These are phyloP conservation scores for Blastocystis sp. DNA, from an alignment of 352 stramenopile genomes.

Conservation along the genomic window DNA sequence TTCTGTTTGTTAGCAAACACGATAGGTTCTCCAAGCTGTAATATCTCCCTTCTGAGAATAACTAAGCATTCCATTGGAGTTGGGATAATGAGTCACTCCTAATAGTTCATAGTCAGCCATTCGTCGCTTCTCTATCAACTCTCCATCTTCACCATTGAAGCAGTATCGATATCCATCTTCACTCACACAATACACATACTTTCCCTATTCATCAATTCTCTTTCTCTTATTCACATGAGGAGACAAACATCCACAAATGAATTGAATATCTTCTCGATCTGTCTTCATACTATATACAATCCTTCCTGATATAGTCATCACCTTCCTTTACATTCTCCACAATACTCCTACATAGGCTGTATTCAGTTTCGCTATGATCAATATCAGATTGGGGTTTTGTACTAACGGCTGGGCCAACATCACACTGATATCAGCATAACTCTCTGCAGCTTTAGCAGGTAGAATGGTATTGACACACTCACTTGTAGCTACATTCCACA, in stretches of 20 bases:
- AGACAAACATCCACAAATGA: neutral
- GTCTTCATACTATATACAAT: constrained; percentile 7
- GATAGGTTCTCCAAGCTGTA: neutral
- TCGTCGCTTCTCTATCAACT: constrained; percentile 24
- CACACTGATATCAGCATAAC: constrained; percentile 13
- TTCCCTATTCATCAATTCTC: neutral
- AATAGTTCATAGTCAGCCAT: constrained; percentile 6
- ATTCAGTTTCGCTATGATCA: neutral
- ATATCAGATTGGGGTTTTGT: constrained; percentile 9
- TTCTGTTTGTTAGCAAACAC: neutral
- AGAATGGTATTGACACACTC: constrained; percentile 75
- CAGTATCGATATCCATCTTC: constrained; percentile 36
- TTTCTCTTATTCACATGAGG: neutral
- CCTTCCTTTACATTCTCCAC: neutral
- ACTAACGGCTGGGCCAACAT: neutral
- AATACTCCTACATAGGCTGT: neutral
- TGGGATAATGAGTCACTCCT: constrained; percentile 11
- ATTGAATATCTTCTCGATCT: neutral
- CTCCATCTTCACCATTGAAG: neutral
- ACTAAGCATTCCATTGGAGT: neutral
- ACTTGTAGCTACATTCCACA: constrained; percentile 78
- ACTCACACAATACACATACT: constrained; percentile 56
- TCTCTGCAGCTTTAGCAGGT: constrained; percentile 63
- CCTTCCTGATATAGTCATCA: neutral
- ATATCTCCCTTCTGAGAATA: constrained; percentile 39